Evolutionary conservation across 768 basidiomycete species (phyloP), one percentile per base, ranked within the genome.

Genomic region (Hysterangium stoloniferum): DNA sequence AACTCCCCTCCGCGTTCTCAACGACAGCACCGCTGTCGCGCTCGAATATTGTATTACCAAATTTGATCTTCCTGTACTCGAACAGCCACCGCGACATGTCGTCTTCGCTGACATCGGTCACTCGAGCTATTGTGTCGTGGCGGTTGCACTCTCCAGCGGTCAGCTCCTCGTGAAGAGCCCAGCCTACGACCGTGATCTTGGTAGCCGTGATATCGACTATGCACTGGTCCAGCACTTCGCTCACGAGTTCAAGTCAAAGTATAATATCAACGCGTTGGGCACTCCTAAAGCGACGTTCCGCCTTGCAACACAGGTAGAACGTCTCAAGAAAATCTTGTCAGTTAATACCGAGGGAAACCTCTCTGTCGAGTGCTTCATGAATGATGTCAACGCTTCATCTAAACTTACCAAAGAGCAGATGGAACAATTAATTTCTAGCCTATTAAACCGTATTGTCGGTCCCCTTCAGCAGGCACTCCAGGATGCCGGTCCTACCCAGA

Each of bases 31-130:
- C 55, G 96, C 95, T 46, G 78, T 85, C 52, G 96, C 96, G 34
- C 85, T 99, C 65, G 92, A 89, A 47, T 99, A 95, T 71, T 95
- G 96, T 58, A 98, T 98, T 76, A 99, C 95, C 57, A 99, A 99
- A 71, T 81, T 86, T 24, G 96, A 99, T 66, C 82, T 99, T 37
- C 96, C 96, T 19, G 67, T 67, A 33, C 82, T 85, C 12, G 65
- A 81, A 28, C 92, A 94, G 55, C 73, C 71, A 57, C 85, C 94
- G 0, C 78, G 84, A 29, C 78, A 96, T 65, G 83, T 99, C 66
- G 86, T 85, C 56, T 97, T 99, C 62, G 80, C 97, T 60, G 96
- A 99, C 60, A 80, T 94, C 52, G 96, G 96, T 44, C 96, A 98
- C 74, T 89, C 91, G 5, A 80, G 80, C 69, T 76, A 93, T 69